phyloP scores from a whole-genome alignment of 805 yeast genomes.

The Cyberlindnera bimundalis region DNA sequence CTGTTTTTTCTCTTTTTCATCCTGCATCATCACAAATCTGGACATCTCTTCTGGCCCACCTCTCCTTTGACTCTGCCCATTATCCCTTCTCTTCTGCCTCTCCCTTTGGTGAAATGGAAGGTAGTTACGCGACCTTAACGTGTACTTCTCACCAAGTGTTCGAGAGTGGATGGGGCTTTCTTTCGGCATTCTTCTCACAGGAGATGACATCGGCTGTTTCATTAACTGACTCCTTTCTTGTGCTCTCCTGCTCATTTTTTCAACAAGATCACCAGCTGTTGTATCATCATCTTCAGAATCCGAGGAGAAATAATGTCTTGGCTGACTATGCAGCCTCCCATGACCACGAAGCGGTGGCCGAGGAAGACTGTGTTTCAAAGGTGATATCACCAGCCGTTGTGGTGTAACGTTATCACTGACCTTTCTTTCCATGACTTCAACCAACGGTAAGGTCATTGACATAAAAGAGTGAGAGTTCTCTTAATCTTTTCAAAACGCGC shows the following conservation, averaged over 20 bases:
- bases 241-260: conserved; percentile 7
- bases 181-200: conserved; percentile 2
- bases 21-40: conserved; percentile 15
- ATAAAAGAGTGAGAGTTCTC: too few relatives aligned
- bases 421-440: neutral
- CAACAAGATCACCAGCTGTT: conserved; percentile 4
- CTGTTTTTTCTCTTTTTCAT: conserved; percentile 8
- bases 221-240: conserved; percentile 2
- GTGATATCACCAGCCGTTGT: neutral
- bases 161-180: conserved; percentile 7
- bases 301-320: neutral
- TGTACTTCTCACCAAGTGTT: conserved; percentile 21
- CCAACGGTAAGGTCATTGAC: too few relatives aligned
- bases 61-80: conserved; percentile 14
- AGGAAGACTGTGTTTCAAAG: neutral
- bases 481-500: too few relatives aligned
- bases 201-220: conserved; percentile 17
- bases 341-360: neutral
- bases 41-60: conserved; percentile 26
- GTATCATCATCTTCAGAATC: conserved; percentile 4
- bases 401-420: too few relatives aligned
- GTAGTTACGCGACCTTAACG: conserved; percentile 20
- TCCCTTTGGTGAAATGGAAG: conserved; percentile 18
- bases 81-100: conserved; percentile 15
- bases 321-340: neutral